Conservation (phyloP, 2,329 filamentous ascomycete genomes). For the Epichloe hybrida region DNA sequence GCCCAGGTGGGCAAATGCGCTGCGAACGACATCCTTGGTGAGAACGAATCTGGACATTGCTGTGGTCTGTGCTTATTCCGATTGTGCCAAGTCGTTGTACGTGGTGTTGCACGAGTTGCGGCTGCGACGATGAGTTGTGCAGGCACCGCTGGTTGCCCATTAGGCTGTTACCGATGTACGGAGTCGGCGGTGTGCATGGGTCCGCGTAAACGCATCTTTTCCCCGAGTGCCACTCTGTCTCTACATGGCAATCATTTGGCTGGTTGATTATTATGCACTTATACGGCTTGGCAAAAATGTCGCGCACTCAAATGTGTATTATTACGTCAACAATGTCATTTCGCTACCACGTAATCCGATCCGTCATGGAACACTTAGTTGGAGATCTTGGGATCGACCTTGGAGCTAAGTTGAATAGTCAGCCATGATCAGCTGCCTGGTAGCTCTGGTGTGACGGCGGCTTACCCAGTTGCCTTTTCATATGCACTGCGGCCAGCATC, state of each 20-base stretch:
- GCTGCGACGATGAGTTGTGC: no score
- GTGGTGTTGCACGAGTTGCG: no score
- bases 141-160: no score
- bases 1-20: slow-evolving; percentile 10
- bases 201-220: no score
- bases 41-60: slow-evolving; percentile 10
- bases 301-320: no score
- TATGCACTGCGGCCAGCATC: slow-evolving; percentile 20
- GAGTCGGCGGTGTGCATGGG: no score
- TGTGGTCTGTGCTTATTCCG: background rate
- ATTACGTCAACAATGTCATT: no score
- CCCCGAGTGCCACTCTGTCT: no score
- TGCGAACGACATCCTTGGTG: slow-evolving; percentile 11
- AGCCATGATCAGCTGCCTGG: background rate
- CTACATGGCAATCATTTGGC: no score
- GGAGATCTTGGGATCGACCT: slow-evolving; percentile 21
- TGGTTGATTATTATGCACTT: no score
- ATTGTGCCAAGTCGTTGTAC: background rate
- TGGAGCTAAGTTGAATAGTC: slow-evolving; percentile 8
- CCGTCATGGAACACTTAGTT: slow-evolving; percentile 14
- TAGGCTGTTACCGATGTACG: no score
- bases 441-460: background rate
- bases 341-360: background rate
- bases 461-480: slow-evolving; percentile 26
- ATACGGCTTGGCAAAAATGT: no score